A percentile compares a stretch with the other conserved stretches of the same genome.
These are phyloP conservation scores for Fusarium sp. DNA, from an alignment of 2,329 filamentous ascomycete species.

Conservation along the genomic window DNA sequence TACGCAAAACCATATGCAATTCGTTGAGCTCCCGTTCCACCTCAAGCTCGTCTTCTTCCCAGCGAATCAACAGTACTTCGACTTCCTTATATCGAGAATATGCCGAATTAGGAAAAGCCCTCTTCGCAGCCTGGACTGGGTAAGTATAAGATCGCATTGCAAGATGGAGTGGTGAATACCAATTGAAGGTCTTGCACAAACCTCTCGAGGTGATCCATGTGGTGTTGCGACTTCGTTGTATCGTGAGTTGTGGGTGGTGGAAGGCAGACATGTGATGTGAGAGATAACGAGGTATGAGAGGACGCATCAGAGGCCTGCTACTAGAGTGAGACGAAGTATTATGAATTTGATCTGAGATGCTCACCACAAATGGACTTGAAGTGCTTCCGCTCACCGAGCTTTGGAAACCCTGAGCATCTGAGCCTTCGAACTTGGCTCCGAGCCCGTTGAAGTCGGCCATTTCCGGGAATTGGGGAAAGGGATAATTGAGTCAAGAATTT, in stretches of 20 bases:
- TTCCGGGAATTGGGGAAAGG: background rate
- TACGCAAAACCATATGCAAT: constrained; percentile 38
- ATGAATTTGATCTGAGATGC: background rate
- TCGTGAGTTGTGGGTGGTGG: constrained; percentile 46
- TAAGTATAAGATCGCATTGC: constrained; percentile 12
- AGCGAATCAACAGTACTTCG: constrained; percentile 46
- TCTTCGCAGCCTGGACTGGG: constrained; percentile 37
- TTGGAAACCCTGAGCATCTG: constrained; percentile 38
- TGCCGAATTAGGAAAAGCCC: constrained; percentile 46
- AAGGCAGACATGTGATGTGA: constrained; percentile 41
- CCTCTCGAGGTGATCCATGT: constrained; percentile 42
- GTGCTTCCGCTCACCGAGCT: constrained; percentile 45
- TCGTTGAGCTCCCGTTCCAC: constrained; percentile 46
- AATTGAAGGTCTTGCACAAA: constrained; percentile 45
- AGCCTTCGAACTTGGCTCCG: constrained; percentile 43
- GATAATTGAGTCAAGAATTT: background rate
- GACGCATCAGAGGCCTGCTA: constrained; percentile 48
- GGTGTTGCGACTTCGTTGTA: constrained; percentile 47
- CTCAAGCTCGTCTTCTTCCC: constrained; percentile 49
- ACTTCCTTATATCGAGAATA: constrained; percentile 49
- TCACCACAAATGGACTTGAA: constrained; percentile 47
- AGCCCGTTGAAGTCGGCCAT: constrained; percentile 45
- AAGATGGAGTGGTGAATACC: constrained; percentile 16
- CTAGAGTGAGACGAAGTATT: constrained; percentile 18
- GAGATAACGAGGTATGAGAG: constrained; percentile 46